Conservation (phyloP, 257 asterid genomes). For the Leonotis leonurus region DNA sequence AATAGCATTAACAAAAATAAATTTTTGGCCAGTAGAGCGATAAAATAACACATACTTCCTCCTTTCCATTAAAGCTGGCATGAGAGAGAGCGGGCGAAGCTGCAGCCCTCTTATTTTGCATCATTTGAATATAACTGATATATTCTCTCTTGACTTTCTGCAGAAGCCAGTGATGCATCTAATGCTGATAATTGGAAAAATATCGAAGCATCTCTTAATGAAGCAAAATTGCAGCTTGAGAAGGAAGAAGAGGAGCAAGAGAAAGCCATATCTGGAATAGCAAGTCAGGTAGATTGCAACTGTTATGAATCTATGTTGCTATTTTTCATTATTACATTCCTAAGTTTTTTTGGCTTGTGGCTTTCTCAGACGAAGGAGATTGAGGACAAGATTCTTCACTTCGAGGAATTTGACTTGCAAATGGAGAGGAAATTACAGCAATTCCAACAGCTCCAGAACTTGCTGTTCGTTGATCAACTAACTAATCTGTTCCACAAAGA, state of each 20-base stretch:
- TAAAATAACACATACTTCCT: no score
- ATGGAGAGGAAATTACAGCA: constrained; percentile 57
- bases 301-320: neutral
- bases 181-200: constrained; percentile 22
- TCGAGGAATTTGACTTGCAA: constrained; percentile 67
- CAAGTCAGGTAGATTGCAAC: constrained; percentile 55
- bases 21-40: no score
- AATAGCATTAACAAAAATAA: no score
- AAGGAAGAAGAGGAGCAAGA: constrained; percentile 73
- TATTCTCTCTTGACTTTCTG: constrained; percentile 7
- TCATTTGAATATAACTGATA: neutral
- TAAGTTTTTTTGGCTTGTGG: neutral
- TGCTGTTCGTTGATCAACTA: constrained; percentile 54
- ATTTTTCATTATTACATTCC: neutral
- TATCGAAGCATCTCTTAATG: constrained; percentile 35
- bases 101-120: no score
- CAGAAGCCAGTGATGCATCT: constrained; percentile 39
- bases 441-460: constrained; percentile 57
- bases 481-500: constrained; percentile 40
- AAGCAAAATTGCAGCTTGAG: constrained; percentile 51
- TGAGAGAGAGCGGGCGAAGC: no score
- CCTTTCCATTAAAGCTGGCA: no score
- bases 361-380: constrained; percentile 52
- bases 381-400: constrained; percentile 51
- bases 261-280: constrained; percentile 53